Conservation (phyloP, 2,329 filamentous ascomycete genomes). For the Diaporthe batatas region DNA sequence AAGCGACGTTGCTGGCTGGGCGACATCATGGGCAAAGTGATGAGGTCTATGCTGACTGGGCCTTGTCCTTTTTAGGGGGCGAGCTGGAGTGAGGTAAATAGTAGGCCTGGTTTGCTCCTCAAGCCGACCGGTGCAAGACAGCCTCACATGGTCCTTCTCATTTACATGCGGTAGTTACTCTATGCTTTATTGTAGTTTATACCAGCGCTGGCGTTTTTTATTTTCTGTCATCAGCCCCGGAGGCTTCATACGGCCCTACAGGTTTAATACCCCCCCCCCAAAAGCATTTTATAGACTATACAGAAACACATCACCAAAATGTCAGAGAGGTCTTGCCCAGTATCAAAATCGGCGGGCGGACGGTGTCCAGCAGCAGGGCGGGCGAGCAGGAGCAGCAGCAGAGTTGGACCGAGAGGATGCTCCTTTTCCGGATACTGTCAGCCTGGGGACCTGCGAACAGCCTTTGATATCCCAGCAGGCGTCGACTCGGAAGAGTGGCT, state of each 20-base stretch:
- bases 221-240: conserved; percentile 3
- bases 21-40: background rate
- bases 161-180: background rate
- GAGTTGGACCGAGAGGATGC: conserved; percentile 52
- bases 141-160: background rate
- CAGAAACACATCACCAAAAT: conserved; percentile 32
- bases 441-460: conserved; percentile 52
- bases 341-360: conserved; percentile 47
- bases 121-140: background rate
- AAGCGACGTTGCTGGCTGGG: conserved; percentile 15
- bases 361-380: conserved; percentile 49
- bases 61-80: background rate
- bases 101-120: conserved; percentile 20
- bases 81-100: conserved; percentile 12
- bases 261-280: conserved; percentile 20
- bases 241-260: conserved; percentile 12
- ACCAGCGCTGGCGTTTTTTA: conserved; percentile 28
- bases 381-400: conserved; percentile 46
- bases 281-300: background rate
- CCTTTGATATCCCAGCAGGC: conserved; percentile 60
- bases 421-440: conserved; percentile 53
- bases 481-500: conserved; percentile 62
- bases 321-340: conserved; percentile 48
- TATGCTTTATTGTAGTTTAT: conserved; percentile 32
- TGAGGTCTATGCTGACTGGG: conserved; percentile 4